Evolutionary conservation across 73 alveolate species (phyloP), one percentile per base, ranked within the genome.

Genomic region (Paramecium biaurelia): DNA sequence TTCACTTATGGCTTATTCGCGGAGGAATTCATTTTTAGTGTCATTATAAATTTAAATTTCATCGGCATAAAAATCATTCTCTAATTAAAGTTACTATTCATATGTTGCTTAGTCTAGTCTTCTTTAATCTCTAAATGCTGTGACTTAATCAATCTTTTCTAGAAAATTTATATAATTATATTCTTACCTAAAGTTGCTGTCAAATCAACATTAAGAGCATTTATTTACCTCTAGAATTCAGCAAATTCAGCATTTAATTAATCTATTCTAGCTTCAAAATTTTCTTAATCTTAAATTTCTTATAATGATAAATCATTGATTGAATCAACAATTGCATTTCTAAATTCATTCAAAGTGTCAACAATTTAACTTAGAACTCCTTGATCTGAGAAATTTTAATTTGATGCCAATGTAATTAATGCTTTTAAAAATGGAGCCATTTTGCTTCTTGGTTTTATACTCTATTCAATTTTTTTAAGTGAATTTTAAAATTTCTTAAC

Each of bases 361-460:
- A 79, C 90, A 41, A 79, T 79, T 79, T 41, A 79, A 4, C 57
- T 32, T 18, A 79, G 12, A 4, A 79, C 90, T 38, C 49, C 42
- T 45, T 79, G 28, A 45, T 79, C 90, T 20, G 76, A 41, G 76
- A 79, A 79, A 15, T 79, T 79, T 45, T 79, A 45, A 23, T 79
- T 79, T 41, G 90, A 79, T 38, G 90, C 90, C 56, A 79, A 79
- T 20, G 76, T 21, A 34, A 79, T 79, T 15, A 79, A 45, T 42
- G 90, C 90, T 34, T 79, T 79, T 30, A 79, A 45, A 41, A 79
- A 79, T 42, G 90, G 90, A 47, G 90, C 90, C 90, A 79, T 79
- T 57, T 79, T 79, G 43, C 63, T 43, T 45, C 72, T 79, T n/a
- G 76, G 42, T 30, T 79, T 79, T 7, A 79, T 79, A 32, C 56